A percentile compares a stretch with the other conserved stretches of the same genome.
Conservation (phyloP, 164 flowering plant species). For the Santalum album region DNA sequence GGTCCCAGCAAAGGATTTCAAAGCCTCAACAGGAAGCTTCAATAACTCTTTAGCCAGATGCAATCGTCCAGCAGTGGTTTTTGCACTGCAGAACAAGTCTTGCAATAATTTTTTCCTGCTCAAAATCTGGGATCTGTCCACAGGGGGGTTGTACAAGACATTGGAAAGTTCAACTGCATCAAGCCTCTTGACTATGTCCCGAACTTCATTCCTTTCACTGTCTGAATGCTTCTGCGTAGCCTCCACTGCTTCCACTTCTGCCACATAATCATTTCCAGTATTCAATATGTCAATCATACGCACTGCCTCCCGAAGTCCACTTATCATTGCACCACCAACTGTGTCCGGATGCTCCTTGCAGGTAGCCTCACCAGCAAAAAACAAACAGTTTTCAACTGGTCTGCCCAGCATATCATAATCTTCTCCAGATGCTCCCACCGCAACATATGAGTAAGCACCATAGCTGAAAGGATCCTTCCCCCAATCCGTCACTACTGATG, state of each 20-base stretch:
- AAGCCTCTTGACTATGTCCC: conserved; percentile 73
- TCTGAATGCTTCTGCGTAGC: conserved; percentile 71
- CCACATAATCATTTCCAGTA: conserved; percentile 72
- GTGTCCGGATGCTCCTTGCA: conserved; percentile 99
- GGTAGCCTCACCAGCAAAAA: conserved; percentile 99
- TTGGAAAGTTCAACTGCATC: conserved; percentile 71
- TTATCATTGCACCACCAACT: conserved; percentile 99
- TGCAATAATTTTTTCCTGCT: conserved; percentile 52
- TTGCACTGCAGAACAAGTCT: conserved; percentile 75
- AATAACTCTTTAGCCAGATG: conserved; percentile 80
- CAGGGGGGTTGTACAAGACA: conserved; percentile 48
- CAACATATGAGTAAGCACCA: conserved; percentile 98
- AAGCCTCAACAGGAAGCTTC: conserved; percentile 56
- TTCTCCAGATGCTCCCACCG: conserved; percentile 96
- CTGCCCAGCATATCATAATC: conserved; percentile 87
- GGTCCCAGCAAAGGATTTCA: conserved; percentile 90
- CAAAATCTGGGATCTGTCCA: conserved; percentile 46
- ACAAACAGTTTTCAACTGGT: conserved; percentile 88
- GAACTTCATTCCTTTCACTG: conserved; percentile 71
- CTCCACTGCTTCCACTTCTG: conserved; percentile 83
- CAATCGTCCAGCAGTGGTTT: conserved; percentile 79
- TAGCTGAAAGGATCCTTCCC: conserved; percentile 92
- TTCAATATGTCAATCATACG: conserved; percentile 76
- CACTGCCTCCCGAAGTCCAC: conserved; percentile 97
- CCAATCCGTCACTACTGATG: conserved; percentile 96